Percentiles rank a stretch among this genome's conserved stretches.
phyloP scores from a whole-genome alignment of 1,284 basidiomycete species.

The Marasmius fiardii region DNA sequence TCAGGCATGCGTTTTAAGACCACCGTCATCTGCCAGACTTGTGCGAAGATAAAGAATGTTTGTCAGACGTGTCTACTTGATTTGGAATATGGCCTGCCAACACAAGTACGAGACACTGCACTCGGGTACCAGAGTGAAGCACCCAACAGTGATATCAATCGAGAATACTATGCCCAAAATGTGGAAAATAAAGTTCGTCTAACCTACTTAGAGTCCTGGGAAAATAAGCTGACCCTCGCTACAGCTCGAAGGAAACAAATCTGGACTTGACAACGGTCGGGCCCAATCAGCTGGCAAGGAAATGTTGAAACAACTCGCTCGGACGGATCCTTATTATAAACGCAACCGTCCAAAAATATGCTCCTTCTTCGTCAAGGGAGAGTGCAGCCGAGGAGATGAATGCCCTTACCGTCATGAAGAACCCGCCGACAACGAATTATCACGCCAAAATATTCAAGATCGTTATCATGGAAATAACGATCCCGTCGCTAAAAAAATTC shows the following conservation, averaged over 20 bases:
- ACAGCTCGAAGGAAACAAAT: constrained; percentile 67
- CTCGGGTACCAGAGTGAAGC: constrained; percentile 85
- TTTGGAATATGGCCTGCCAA: constrained; percentile 93
- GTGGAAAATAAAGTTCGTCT: constrained; percentile 80
- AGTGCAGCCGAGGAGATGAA: constrained; percentile 86
- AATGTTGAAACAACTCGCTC: constrained; percentile 91
- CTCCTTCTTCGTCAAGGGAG: constrained; percentile 94
- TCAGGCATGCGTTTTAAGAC: constrained; percentile 93
- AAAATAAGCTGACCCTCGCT: too few species aligned
- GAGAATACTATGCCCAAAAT: constrained; percentile 97
- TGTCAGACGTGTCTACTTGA: constrained; percentile 98
- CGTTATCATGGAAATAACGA: constrained; percentile 90
- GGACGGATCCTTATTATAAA: constrained; percentile 96
- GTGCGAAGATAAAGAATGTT: constrained; percentile 98
- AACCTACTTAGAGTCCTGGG: too few species aligned
- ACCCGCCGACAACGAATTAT: constrained; percentile 77
- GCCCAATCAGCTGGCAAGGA: constrained; percentile 86
- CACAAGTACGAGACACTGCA: constrained; percentile 96
- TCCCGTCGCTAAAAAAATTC: constrained; percentile 87
- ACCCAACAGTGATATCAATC: constrained; percentile 94
- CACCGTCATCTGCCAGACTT: constrained; percentile 98
- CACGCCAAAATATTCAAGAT: constrained; percentile 92
- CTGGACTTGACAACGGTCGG: constrained; percentile 63
- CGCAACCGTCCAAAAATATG: constrained; percentile 93
- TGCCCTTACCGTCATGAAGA: constrained; percentile 97